Percentiles rank a stretch among this genome's conserved stretches.
phyloP scores from a whole-genome alignment of 1,139 yeast genomes.

The Pichia sp. region DNA sequence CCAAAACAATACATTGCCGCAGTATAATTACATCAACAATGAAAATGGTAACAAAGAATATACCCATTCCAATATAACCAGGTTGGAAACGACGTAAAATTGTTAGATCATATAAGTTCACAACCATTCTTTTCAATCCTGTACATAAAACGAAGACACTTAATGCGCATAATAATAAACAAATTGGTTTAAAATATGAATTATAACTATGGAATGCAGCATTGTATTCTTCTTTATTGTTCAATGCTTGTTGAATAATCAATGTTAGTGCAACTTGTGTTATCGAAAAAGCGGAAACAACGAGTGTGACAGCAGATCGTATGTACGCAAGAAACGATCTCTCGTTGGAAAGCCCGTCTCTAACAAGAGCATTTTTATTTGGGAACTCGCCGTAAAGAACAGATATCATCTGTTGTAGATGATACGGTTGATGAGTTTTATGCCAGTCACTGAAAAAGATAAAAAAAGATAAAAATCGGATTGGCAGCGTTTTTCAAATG shows the following conservation, averaged over 20 bases:
- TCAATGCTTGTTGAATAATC: background rate
- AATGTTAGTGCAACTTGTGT: background rate
- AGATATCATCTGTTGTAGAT: background rate
- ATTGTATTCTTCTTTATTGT: background rate
- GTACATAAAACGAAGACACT: background rate
- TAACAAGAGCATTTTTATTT: conserved; percentile 5
- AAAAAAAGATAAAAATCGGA: background rate
- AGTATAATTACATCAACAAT: background rate
- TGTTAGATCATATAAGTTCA: conserved; percentile 5
- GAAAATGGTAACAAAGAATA: background rate
- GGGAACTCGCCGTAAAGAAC: background rate
- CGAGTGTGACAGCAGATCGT: conserved; percentile 1
- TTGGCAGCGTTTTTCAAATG: background rate
- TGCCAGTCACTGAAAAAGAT: too few relatives aligned
- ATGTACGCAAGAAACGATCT: conserved; percentile 4
- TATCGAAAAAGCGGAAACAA: conserved; percentile 6
- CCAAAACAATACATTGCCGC: background rate
- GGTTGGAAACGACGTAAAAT: background rate
- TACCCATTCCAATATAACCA: background rate
- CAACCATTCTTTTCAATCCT: conserved; percentile 5
- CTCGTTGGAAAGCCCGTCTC: conserved; percentile 10
- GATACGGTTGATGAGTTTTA: background rate
- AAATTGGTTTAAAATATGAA: conserved; percentile 1
- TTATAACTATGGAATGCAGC: background rate
- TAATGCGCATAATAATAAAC: conserved; percentile 2